Evolutionary conservation across 345 rosid species (phyloP).

Genomic region (Rhodamnia argentea): DNA sequence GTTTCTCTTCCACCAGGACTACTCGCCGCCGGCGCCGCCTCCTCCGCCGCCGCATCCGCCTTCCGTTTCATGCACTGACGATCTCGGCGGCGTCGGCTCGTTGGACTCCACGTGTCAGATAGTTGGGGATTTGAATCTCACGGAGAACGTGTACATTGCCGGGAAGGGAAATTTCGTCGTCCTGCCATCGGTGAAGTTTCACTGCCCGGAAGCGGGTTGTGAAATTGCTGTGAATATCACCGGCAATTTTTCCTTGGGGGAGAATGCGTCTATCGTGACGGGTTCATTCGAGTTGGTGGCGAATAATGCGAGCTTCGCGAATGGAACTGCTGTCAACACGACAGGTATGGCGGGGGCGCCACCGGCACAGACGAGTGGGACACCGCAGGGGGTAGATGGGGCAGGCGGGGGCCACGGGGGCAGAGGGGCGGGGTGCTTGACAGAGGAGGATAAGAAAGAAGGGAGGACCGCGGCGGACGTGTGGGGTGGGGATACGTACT

Average conservation of each 20-base stretch:
- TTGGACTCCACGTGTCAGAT: conserved; percentile 85
- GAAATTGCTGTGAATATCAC: conserved; percentile 59
- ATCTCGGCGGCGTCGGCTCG: conserved; percentile 82
- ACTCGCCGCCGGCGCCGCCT: conserved; percentile 95
- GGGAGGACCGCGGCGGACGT: conserved; percentile 82
- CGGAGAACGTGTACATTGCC: conserved; percentile 67
- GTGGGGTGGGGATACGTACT: conserved; percentile 98
- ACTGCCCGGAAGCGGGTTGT: conserved; percentile 61
- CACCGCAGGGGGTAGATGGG: conserved; percentile 81
- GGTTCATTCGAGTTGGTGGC: conserved; percentile 70
- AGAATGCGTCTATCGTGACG: conserved; percentile 49
- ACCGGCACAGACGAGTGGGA: conserved; percentile 94
- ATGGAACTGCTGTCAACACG: conserved; percentile 64
- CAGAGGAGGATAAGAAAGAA: conserved; percentile 48
- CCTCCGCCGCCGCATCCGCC: conserved; percentile 97
- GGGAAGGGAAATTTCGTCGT: conserved; percentile 79
- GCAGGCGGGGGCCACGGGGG: conserved; percentile 99
- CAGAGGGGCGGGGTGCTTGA: conserved; percentile 71
- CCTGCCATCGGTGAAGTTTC: conserved; percentile 60
- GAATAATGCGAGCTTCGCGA: conserved; percentile 49
- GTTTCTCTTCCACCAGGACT: conserved; percentile 66
- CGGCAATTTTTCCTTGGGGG: conserved; percentile 68
- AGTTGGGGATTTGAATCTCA: conserved; percentile 75
- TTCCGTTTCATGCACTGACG: conserved; percentile 75
- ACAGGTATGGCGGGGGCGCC: conserved; percentile 81